Conservation (phyloP, 1,139 yeast genomes). For the Geotrichum klebahnii region DNA sequence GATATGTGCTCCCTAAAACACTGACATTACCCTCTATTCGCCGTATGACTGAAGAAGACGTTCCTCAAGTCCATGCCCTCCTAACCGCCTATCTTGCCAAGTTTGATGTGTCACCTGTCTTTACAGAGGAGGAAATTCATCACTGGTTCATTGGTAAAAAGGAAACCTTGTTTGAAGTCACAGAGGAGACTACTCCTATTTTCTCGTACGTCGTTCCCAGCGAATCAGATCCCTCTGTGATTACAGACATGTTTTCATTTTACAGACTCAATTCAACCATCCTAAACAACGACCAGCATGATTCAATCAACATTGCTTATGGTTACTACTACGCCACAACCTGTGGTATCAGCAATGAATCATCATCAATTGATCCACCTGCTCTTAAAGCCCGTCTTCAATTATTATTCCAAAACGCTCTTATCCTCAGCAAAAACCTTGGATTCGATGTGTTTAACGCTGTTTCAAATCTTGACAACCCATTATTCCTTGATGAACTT, state of each 20-base stretch:
- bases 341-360: constrained; percentile 23
- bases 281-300: constrained; percentile 60
- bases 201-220: constrained; percentile 76
- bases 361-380: constrained; percentile 24
- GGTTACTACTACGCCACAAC: constrained; percentile 80
- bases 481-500: constrained; percentile 70
- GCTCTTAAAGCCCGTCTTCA: constrained; percentile 56
- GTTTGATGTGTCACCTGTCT: constrained; percentile 69
- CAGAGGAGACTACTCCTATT: constrained; percentile 51
- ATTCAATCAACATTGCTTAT: constrained; percentile 79
- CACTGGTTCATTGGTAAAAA: constrained; percentile 71
- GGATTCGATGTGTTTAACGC: constrained; percentile 92
- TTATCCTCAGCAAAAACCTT: constrained; percentile 62
- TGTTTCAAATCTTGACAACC: constrained; percentile 83
- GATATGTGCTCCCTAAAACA: constrained; percentile 62
- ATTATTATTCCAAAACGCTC: constrained; percentile 65
- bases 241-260: constrained; percentile 87
- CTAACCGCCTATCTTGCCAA: constrained; percentile 59
- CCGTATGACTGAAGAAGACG: constrained; percentile 55
- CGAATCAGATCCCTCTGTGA: constrained; percentile 46
- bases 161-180: constrained; percentile 25
- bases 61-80: constrained; percentile 58
- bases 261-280: constrained; percentile 86
- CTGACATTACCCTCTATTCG: constrained; percentile 61
- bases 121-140: constrained; percentile 62